Evolutionary conservation across 2,329 filamentous ascomycete genomes (phyloP).

Genomic region (Penicillium thymicola): DNA sequence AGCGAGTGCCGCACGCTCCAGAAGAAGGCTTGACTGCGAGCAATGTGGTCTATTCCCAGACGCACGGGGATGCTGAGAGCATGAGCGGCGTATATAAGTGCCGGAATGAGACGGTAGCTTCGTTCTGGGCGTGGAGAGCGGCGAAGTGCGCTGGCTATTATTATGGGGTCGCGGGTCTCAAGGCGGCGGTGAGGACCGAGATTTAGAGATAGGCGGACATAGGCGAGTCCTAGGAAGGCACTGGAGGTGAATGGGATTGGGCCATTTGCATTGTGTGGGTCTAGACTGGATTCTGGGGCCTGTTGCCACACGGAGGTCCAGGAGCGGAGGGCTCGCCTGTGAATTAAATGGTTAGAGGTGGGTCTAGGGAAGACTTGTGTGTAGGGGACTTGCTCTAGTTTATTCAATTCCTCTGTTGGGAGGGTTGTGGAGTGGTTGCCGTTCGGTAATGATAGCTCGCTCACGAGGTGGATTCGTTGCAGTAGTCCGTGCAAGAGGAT

Average conservation of each 20-base stretch:
- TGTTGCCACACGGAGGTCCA: slow-evolving; percentile 39
- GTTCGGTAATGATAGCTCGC: slow-evolving; percentile 32
- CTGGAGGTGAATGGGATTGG: slow-evolving; percentile 36
- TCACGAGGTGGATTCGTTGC: slow-evolving; percentile 57
- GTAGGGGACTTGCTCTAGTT: slow-evolving; percentile 28
- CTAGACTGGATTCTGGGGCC: slow-evolving; percentile 35
- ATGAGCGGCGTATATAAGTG: slow-evolving; percentile 66
- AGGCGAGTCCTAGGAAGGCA: slow-evolving; percentile 31
- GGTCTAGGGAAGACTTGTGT: not conserved
- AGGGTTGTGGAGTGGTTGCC: slow-evolving; percentile 30
- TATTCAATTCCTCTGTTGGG: slow-evolving; percentile 35
- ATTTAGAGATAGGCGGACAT: slow-evolving; percentile 41
- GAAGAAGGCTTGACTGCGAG: slow-evolving; percentile 36
- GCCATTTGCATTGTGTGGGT: slow-evolving; percentile 34
- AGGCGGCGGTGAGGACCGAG: slow-evolving; percentile 60
- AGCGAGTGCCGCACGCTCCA: slow-evolving; percentile 39
- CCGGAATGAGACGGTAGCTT: slow-evolving; percentile 59
- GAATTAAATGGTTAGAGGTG: not conserved
- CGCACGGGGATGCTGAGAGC: slow-evolving; percentile 57
- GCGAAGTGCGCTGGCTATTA: slow-evolving; percentile 60
- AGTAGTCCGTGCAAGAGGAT: slow-evolving; percentile 69
- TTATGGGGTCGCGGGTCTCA: slow-evolving; percentile 61
- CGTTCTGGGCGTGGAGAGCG: slow-evolving; percentile 58
- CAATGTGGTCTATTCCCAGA: slow-evolving; percentile 37
- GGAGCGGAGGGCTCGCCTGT: slow-evolving; percentile 32